phyloP scores from a whole-genome alignment of 179 eudicot genomes.

The Drosera spatulata region DNA sequence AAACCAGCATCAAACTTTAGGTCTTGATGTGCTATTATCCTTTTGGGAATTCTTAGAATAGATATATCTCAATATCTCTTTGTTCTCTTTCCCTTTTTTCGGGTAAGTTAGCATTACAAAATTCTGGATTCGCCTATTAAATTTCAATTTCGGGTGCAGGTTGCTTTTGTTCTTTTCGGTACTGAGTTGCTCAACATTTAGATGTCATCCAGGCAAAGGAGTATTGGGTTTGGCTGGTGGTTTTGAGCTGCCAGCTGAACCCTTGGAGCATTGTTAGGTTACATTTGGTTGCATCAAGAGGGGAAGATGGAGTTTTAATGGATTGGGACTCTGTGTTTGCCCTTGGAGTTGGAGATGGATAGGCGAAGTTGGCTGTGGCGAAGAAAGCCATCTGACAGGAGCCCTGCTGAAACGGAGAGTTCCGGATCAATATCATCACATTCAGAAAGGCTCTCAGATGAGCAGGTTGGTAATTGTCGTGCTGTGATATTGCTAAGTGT shows the following conservation, averaged over 20 bases:
- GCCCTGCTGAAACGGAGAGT: constrained; percentile 73
- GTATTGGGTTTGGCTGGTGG: constrained; percentile 2
- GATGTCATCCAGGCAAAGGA: constrained; percentile 8
- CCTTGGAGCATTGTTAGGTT: no score
- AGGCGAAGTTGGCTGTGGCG: constrained; percentile 91
- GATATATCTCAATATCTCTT: neutral
- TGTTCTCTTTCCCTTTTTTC: constrained; percentile 3
- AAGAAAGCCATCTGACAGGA: constrained; percentile 78
- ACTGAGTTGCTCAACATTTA: neutral
- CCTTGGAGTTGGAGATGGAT: constrained; percentile 39
- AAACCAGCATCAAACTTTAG: neutral
- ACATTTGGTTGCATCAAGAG: neutral
- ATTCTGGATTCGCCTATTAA: constrained; percentile 9
- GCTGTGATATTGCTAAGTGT: neutral
- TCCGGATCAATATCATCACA: constrained; percentile 73
- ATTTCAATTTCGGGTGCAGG: neutral
- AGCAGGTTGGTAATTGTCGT: constrained; percentile 37
- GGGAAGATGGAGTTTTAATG: constrained; percentile 17
- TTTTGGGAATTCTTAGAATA: neutral
- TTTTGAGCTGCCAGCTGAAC: neutral
- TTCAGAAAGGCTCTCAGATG: constrained; percentile 87
- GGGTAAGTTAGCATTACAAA: neutral
- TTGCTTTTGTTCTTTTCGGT: constrained; percentile 2
- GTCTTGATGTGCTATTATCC: neutral
- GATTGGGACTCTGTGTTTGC: constrained; percentile 2